Evolutionary conservation across 371 early-diverging fungal genomes (phyloP), one percentile per base, ranked within the genome.

Genomic region (Saksenaea vasiformis): DNA sequence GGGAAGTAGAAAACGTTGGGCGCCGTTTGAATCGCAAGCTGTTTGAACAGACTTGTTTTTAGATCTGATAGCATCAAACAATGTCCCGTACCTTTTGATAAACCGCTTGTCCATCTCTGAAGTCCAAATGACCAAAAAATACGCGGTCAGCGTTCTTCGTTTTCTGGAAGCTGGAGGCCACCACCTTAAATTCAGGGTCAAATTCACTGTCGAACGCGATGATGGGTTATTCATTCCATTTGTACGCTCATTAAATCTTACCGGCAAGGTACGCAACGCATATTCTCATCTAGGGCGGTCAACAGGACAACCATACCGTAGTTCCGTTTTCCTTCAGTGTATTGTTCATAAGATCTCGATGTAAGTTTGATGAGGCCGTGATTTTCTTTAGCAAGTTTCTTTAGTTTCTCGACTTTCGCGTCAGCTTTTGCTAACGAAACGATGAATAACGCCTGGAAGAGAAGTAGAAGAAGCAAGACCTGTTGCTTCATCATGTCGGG

Each of bases 211-310:
- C 27, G 36, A 61, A 64, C 14, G 27, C 36, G 47, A 69, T 64
- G 41, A 53, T 56, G 8, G 14, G 28, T 39, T 39, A 36, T 31
- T n/a, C n/a, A 59, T 36, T 7, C 13, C 27, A 53, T 10, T 24
- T 39, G 54, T 5, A 53, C 27, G 37, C 9, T 19, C 38, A 35
- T 19, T 5, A n/a, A n/a, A 34, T 27, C 47, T 67, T 85, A 92
- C 95, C 77, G 78, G 85, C 95, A 95, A 27, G 91, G 91, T 22
- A 66, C 64, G 70, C 95, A 95, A 44, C 84, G 76, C 66, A 90
- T 83, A 54, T 87, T 80, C 17, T 85, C 78, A n/a, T 80, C 78
- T 39, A 87, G 61, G 5, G 94, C 92, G 24, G 95, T 95, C 56
- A 95, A 75, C 22, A 92, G 72, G 3, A 91, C 85, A 24, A 90